Conservation (phyloP, 1,139 yeast genomes). For the Debaryomyces coudertii region DNA sequence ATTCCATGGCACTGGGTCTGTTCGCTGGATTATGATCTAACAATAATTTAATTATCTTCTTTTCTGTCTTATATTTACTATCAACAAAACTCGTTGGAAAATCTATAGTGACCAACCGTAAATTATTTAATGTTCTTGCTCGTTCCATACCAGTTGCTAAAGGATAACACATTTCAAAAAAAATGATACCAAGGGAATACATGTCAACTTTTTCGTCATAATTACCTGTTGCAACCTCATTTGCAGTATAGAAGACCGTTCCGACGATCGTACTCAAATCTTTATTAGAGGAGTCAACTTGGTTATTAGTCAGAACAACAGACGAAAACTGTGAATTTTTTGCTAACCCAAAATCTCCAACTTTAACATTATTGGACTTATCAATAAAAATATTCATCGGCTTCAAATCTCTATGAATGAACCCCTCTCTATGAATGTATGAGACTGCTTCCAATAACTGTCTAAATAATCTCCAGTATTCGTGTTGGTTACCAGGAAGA, state of each 20-base stretch:
- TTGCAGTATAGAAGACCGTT: constrained; percentile 89
- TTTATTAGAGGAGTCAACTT: constrained; percentile 49
- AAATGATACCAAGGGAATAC: constrained; percentile 92
- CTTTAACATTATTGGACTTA: constrained; percentile 81
- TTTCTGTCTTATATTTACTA: constrained; percentile 56
- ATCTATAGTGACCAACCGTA: constrained; percentile 59
- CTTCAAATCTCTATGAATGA: constrained; percentile 91
- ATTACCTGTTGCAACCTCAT: constrained; percentile 76
- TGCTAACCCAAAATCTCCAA: constrained; percentile 97
- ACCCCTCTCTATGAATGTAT: constrained; percentile 91
- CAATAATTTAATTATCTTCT: constrained; percentile 63
- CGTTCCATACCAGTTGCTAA: constrained; percentile 93
- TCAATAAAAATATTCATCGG: constrained; percentile 97
- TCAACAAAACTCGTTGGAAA: constrained; percentile 70
- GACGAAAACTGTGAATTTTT: constrained; percentile 63
- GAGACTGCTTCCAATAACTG: constrained; percentile 89
- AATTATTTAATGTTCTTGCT: constrained; percentile 63
- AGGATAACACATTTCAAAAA: constrained; percentile 90
- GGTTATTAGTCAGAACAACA: constrained; percentile 44
- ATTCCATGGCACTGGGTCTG: constrained; percentile 77
- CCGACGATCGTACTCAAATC: constrained; percentile 93
- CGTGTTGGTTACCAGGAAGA: constrained; percentile 69
- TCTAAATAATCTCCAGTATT: constrained; percentile 86
- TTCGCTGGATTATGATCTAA: constrained; percentile 76
- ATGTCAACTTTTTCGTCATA: constrained; percentile 94